Percentiles rank a stretch among this genome's conserved stretches.
Evolutionary conservation across 2,329 filamentous ascomycete species (phyloP).

Genomic region (Dactylellina parvicollis): DNA sequence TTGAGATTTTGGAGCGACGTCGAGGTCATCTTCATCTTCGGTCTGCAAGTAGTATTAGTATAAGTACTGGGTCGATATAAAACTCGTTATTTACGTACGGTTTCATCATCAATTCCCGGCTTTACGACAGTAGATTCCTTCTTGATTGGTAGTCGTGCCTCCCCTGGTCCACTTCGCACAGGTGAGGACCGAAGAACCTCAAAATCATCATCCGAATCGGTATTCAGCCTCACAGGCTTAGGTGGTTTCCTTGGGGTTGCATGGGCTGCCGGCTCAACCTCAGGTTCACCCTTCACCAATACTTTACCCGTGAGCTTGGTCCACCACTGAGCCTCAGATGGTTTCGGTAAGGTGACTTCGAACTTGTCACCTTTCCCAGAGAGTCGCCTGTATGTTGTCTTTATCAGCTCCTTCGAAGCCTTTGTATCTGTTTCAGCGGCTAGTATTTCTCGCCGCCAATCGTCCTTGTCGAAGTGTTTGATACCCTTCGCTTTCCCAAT

Average conservation of each 20-base stretch:
- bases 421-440: constrained; percentile 19
- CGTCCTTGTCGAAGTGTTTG: constrained; percentile 62
- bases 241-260: constrained; percentile 47
- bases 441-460: constrained; percentile 50
- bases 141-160: not conserved
- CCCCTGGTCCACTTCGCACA: constrained; percentile 1
- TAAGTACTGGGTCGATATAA: not conserved
- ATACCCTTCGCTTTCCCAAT: constrained; percentile 65
- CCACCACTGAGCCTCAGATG: constrained; percentile 45
- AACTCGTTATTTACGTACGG: not conserved
- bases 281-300: constrained; percentile 40
- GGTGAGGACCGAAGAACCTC: constrained; percentile 41
- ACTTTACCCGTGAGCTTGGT: constrained; percentile 49
- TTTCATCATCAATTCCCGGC: constrained; percentile 31
- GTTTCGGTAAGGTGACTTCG: constrained; percentile 21
- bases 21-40: constrained; percentile 41
- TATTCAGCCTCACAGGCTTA: constrained; percentile 41
- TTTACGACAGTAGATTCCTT: not conserved
- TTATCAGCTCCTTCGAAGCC: constrained; percentile 42
- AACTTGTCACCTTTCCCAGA: constrained; percentile 20
- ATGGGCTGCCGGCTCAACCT: constrained; percentile 35
- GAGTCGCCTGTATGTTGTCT: constrained; percentile 30
- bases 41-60: constrained; percentile 28
- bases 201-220: constrained; percentile 51
- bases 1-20: constrained; percentile 29